Evolutionary conservation across 345 rosid genomes (phyloP).

Genomic region (Pistacia integerrima): DNA sequence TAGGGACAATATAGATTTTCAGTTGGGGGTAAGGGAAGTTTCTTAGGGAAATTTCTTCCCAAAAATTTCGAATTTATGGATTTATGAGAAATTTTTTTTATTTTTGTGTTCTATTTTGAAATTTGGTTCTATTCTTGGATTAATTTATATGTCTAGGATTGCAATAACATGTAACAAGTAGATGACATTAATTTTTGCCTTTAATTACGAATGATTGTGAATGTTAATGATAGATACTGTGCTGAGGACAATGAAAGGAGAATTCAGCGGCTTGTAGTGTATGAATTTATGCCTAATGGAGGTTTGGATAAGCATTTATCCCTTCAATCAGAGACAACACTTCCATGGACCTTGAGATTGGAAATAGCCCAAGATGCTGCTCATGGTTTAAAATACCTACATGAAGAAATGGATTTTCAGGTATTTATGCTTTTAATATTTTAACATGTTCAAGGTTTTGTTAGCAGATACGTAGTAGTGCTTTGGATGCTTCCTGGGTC

Average conservation of each 20-base stretch:
- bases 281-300: slow-evolving; percentile 81
- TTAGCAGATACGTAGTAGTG: not conserved
- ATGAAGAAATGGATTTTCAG: slow-evolving; percentile 91
- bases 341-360: slow-evolving; percentile 83
- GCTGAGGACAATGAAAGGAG: slow-evolving; percentile 97
- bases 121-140: too few relatives aligned
- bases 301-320: slow-evolving; percentile 77
- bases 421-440: slow-evolving; percentile 26
- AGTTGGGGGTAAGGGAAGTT: too few relatives aligned
- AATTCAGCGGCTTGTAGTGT: slow-evolving; percentile 79
- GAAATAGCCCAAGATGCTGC: slow-evolving; percentile 90
- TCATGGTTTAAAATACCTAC: slow-evolving; percentile 80
- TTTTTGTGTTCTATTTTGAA: too few relatives aligned
- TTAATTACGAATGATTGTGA: too few relatives aligned
- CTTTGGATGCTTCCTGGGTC: not conserved
- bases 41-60: too few relatives aligned
- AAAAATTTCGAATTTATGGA: too few relatives aligned
- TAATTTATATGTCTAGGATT: too few relatives aligned
- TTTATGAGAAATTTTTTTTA: too few relatives aligned
- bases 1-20: too few relatives aligned
- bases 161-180: too few relatives aligned
- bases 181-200: too few relatives aligned
- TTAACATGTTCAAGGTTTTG: not conserved
- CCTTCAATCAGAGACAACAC: slow-evolving; percentile 44
- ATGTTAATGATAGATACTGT: slow-evolving; percentile 63